Percentiles rank a stretch among this genome's conserved stretches.
Conservation (phyloP, 2,329 filamentous ascomycete species). For the Beauveria rudraprayagi region DNA sequence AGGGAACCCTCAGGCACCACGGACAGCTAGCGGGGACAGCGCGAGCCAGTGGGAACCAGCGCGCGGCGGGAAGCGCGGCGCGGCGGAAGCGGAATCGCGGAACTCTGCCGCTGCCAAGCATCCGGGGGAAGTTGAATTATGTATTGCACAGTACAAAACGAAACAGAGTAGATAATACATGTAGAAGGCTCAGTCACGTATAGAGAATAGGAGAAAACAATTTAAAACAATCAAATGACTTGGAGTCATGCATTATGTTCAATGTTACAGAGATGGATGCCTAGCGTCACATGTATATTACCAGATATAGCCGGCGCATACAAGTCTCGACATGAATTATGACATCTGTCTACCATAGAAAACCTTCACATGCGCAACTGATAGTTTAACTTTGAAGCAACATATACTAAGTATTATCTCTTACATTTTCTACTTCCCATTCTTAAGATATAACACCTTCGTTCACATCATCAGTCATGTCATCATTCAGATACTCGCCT, state of each 20-base stretch:
- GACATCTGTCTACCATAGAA: background rate
- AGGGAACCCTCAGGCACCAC: slow-evolving; percentile 4
- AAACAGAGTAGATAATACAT: background rate
- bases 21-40: background rate
- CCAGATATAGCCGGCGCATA: background rate
- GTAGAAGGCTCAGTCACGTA: background rate
- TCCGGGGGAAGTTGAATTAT: background rate
- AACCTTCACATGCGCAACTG: background rate
- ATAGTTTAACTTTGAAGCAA: too few species aligned
- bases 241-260: too few species aligned
- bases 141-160: background rate
- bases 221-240: too few species aligned
- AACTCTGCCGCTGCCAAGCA: background rate
- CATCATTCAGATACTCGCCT: too few species aligned
- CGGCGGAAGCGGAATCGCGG: background rate
- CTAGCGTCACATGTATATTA: background rate
- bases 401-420: too few species aligned
- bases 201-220: too few species aligned
- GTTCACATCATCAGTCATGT: too few species aligned
- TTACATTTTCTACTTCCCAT: too few species aligned
- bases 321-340: background rate
- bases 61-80: background rate
- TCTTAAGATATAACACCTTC: too few species aligned
- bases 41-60: background rate
- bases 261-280: too few species aligned